phyloP scores from a whole-genome alignment of 257 asterid species.

The Cynanchum wilfordii region DNA sequence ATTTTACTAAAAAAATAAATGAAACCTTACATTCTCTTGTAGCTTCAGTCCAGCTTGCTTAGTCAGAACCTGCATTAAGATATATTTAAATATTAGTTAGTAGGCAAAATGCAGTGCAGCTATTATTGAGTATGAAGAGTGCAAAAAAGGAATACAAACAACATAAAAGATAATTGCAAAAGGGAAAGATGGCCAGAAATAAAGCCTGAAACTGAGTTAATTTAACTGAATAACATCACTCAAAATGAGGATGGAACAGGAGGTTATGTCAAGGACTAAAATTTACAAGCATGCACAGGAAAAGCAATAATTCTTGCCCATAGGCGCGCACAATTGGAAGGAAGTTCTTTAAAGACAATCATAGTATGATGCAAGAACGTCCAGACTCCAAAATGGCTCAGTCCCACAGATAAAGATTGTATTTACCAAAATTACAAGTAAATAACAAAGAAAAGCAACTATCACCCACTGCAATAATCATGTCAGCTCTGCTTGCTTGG shows the following conservation, averaged over 20 bases:
- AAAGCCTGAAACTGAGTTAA: not conserved
- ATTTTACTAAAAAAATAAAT: slow-evolving; percentile 8
- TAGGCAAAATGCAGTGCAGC: slow-evolving; percentile 9
- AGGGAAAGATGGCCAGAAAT: not conserved
- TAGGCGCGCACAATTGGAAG: not conserved
- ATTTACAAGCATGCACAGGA: not conserved
- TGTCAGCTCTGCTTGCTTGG: slow-evolving; percentile 76
- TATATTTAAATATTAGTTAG: slow-evolving; percentile 15
- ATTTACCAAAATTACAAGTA: slow-evolving; percentile 16
- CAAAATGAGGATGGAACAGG: not conserved
- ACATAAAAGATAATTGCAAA: not conserved
- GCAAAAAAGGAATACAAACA: not conserved
- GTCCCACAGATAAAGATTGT: not conserved
- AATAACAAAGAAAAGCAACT: slow-evolving; percentile 11
- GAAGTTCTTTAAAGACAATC: not conserved
- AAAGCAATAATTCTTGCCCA: not conserved
- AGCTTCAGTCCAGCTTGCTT: slow-evolving; percentile 97
- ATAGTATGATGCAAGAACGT: not conserved
- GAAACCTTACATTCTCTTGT: slow-evolving; percentile 68
- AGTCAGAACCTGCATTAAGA: slow-evolving; percentile 58
- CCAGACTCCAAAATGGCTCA: not conserved
- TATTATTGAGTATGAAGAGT: not conserved
- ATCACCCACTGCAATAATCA: slow-evolving; percentile 85
- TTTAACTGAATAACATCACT: not conserved
- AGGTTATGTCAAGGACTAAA: not conserved